Base-by-base conservation (phyloP, 768 basidiomycete genomes). In the Podaxis mareebaensis region DNA sequence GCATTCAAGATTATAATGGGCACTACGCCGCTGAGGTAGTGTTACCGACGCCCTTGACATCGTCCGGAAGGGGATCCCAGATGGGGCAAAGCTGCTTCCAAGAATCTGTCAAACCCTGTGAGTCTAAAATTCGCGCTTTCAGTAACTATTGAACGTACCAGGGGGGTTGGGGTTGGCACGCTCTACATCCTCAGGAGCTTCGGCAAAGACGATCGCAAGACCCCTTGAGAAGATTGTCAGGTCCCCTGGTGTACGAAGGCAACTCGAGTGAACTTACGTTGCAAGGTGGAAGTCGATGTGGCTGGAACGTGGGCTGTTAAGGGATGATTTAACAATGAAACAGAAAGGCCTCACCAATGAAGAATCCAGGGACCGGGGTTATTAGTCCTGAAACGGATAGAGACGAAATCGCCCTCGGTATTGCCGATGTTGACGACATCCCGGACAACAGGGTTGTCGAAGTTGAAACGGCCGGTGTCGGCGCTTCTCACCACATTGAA, bases 331-430 rank as follows among this genome's bases (percentile, higher is more conserved):
- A 12, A 24, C 48, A n/a, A 12, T 28, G 24, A 28, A 28, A 17
- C 36, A n/a, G 20, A 36, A 24, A 59, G 5, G 26, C 53, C 68
- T 26, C 53, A 74, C 75, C 74, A 83, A 65, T 83, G 82, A 33
- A 82, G 64, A 66, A 83, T 75, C 83, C 86, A 88, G 3, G 83
- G 83, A 11, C 89, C 89, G 3, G 87, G 80, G 72, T 90, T 90
- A 68, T 90, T 83, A 3, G 88, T 87, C 26, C 75, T 68, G 73
- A 87, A 90, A 39, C 88, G 81, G 57, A 91, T 75, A 3, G 82
- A 82, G 30, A 83, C 81, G 68, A 82, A 73, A 70, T 82, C 72
- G 72, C 81, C 67, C 2, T 64, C 71, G 11, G 53, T 61, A 60
- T 72, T 70, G 42, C 76, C 74, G 22, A 82, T 77, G 57, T 75